Conservation (phyloP, 805 yeast species). For the Wickerhamiella shivajii region DNA sequence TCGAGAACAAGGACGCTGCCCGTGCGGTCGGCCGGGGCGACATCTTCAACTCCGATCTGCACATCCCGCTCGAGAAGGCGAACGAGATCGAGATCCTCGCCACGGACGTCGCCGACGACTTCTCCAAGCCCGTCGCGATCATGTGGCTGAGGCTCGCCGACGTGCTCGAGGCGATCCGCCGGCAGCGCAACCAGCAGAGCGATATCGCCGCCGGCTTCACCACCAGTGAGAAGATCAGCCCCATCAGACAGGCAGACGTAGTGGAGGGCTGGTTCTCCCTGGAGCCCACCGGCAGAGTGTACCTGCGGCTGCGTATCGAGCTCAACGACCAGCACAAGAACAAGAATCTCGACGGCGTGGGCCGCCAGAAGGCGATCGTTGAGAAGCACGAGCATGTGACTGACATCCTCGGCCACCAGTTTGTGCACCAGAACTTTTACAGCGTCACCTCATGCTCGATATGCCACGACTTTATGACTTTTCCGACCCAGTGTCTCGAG, state of each 20-base stretch:
- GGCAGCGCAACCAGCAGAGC: constrained; percentile 68
- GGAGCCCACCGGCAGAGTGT: constrained; percentile 87
- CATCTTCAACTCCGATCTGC: constrained; percentile 64
- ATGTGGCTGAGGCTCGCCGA: constrained; percentile 84
- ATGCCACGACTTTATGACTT: constrained; percentile 83
- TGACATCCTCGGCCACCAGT: constrained; percentile 96
- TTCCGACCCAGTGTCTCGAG: constrained; percentile 69
- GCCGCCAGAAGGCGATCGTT: constrained; percentile 96
- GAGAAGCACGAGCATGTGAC: constrained; percentile 70
- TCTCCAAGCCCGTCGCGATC: constrained; percentile 65
- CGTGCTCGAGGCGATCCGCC: constrained; percentile 84
- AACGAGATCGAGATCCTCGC: constrained; percentile 82
- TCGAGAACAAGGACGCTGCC: constrained; percentile 76
- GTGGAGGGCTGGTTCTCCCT: constrained; percentile 74
- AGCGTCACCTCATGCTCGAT: constrained; percentile 93
- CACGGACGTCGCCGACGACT: constrained; percentile 59
- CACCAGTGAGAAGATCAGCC: too few species aligned
- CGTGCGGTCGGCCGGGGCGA: constrained; percentile 67
- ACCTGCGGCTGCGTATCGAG: constrained; percentile 62
- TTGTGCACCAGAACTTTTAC: constrained; percentile 81
- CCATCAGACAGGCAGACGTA: too few species aligned
- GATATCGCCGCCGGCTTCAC: too few species aligned
- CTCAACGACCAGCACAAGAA: constrained; percentile 24
- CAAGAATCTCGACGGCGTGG: constrained; percentile 38
- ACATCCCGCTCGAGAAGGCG: constrained; percentile 70